Conservation (phyloP, 2,329 filamentous ascomycete genomes). For the Zalaria sp. region DNA sequence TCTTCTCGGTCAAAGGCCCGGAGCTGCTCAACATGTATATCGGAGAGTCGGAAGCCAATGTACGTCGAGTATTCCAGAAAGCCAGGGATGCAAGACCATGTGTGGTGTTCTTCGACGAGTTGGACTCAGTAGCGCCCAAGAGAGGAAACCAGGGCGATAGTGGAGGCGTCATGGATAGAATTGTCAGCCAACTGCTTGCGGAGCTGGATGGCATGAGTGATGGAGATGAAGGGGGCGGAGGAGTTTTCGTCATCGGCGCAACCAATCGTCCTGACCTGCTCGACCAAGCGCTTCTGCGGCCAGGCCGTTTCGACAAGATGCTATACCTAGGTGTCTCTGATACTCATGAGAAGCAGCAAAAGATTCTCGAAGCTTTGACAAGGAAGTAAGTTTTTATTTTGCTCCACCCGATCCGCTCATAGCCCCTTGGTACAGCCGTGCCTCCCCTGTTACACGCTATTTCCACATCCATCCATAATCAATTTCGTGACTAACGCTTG, state of each 20-base stretch:
- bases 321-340: slow-evolving; percentile 92
- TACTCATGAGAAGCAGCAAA: slow-evolving; percentile 91
- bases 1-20: slow-evolving; percentile 86
- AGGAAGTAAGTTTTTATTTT: slow-evolving; percentile 56
- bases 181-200: slow-evolving; percentile 85
- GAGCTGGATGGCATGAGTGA: slow-evolving; percentile 97
- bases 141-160: slow-evolving; percentile 94
- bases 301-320: slow-evolving; percentile 96
- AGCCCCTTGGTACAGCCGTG: too few relatives aligned
- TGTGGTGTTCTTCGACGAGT: slow-evolving; percentile 85
- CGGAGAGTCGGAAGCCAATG: slow-evolving; percentile 85
- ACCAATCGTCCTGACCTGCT: slow-evolving; percentile 90
- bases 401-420: too few relatives aligned
- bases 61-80: slow-evolving; percentile 75
- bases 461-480: neutral
- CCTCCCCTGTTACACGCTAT: neutral
- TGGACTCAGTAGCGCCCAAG: slow-evolving; percentile 90
- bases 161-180: slow-evolving; percentile 95
- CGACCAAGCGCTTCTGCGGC: slow-evolving; percentile 76
- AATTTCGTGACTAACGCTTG: neutral
- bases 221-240: slow-evolving; percentile 64
- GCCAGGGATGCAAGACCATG: slow-evolving; percentile 76
- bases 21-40: slow-evolving; percentile 95
- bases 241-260: slow-evolving; percentile 92
- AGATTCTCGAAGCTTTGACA: slow-evolving; percentile 84